These are phyloP conservation scores for Fraxinus platypoda DNA, from an alignment of 305 asterid species.

Conservation along the genomic window DNA sequence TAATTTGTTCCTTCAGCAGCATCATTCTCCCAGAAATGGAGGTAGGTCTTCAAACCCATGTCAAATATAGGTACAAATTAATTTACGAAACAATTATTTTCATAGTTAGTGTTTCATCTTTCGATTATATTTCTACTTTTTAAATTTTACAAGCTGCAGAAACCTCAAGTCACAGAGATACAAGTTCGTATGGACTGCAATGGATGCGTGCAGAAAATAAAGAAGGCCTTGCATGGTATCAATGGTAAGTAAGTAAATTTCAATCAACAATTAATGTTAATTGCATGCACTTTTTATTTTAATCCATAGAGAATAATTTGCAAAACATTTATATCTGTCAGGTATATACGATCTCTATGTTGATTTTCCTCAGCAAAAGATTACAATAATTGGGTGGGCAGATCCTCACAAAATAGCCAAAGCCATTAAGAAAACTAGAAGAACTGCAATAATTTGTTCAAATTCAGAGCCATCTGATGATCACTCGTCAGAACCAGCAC, in stretches of 20 bases:
- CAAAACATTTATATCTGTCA: slow-evolving; percentile 3
- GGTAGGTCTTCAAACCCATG: slow-evolving; percentile 30
- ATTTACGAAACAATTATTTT: background rate
- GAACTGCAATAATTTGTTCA: slow-evolving; percentile 66
- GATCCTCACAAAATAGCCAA: slow-evolving; percentile 65
- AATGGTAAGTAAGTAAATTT: slow-evolving; percentile 43
- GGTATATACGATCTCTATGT: slow-evolving; percentile 72
- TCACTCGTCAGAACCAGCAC: background rate
- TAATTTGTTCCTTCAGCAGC: background rate
- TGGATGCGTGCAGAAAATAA: slow-evolving; percentile 88
- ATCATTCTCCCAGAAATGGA: slow-evolving; percentile 47
- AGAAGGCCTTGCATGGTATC: slow-evolving; percentile 72
- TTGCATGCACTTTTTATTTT: background rate
- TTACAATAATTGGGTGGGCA: slow-evolving; percentile 75
- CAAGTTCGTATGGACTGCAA: slow-evolving; percentile 79
- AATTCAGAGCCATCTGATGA: slow-evolving; percentile 55
- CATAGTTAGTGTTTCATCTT: background rate
- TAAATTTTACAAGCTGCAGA: slow-evolving; percentile 43
- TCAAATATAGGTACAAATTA: background rate
- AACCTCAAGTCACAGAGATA: slow-evolving; percentile 64
- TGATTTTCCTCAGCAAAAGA: slow-evolving; percentile 74
- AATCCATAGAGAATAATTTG: background rate
- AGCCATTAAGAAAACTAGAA: slow-evolving; percentile 82
- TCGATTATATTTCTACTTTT: background rate
- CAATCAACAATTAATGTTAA: background rate